Evolutionary conservation across 768 basidiomycete species (phyloP), one percentile per base, ranked within the genome.

Genomic region (Lentinula lateritia): DNA sequence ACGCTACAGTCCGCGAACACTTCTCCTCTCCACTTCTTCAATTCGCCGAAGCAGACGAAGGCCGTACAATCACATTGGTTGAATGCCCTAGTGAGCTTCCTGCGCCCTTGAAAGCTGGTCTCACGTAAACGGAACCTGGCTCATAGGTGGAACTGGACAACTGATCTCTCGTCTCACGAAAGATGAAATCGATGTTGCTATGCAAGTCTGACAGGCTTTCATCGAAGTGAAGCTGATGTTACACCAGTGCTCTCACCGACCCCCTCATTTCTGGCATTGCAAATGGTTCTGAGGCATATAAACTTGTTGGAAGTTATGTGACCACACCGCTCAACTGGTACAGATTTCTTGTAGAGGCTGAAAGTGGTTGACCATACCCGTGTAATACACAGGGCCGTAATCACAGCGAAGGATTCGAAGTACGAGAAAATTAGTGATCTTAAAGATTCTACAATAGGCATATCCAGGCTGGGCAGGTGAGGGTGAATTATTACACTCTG

Each of bases 21-120:
- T 98, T 98, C 74, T 92, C 90, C 15, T 90, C 92, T 1, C 96
- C 96, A 0, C 79, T 99, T 15, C 83, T 98, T 2, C 95, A 96
- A 70, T 92, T 88, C 68, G 86, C 87, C 1, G 84, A 83, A 23
- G 76, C 72, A 8, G 92, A 96, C 67, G 75, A 80, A 20, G 84
- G 83, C 5, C 75, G 83, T 71, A 89, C 91, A 0, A 93, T 98
- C 71, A 84, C 82, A 5, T 80, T 98, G 6, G 84, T 95, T 15
- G 92, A 93, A 75, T 97, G 95, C 72, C 95, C 95, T 8, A 90
- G 92, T 92, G 69, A 50, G 82, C 62, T 56, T 34, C 55, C 15
- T 35, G 32, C 12, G 13, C 16, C 42, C 7, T 18, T 7, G 7
- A n/a, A 4, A 10, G 3, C 7, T 5, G n/a, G 5, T 7, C 23